Evolutionary conservation across 176 grass and related monocot species (phyloP), one percentile per base, ranked within the genome.

Genomic region (Paspalum notatum): DNA sequence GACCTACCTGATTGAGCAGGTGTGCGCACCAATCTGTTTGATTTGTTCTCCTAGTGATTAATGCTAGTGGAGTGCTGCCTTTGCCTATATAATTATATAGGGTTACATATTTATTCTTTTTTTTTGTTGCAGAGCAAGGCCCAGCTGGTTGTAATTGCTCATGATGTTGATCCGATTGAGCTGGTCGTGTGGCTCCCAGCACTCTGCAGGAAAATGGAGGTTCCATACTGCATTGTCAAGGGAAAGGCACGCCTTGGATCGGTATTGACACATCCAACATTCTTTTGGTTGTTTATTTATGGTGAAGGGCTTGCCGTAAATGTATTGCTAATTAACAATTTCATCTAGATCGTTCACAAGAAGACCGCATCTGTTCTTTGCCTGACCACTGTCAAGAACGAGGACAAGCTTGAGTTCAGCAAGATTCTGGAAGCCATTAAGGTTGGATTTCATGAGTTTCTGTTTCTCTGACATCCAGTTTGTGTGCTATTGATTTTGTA

Each of bases 101-200:
- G 17, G 32, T 52, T 40, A 62, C 44, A 57, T 24, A 21, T 12
- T 52, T 41, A 42, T 9, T 0, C 11, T 22, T 18, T 40, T 55
- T 72, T 40, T 72, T 40, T 32, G 2, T 32, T 66, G 74, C 82
- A 92, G 86, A 88, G 87, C 62, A 89, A 89, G 86, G 90, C 90
- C 48, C 86, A 86, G 54, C 45, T 92, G 55, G 86, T 89, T 72
- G 86, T 89, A 38, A 89, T 92, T 24, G 79, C 86, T 70, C 86
- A 92, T 92, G 90, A 92, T 80, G 90, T 92, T 74, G 90, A 92
- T 62, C 90, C 90, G 7, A 83, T 92, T 20, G 90, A 92, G 75
- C 83, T 86, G 7, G 86, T 92, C 38, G 90, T 86, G 57, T 89
- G 90, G 86, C 85, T 91, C n/a, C 89, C 89, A 7, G 85, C 89